phyloP scores from a whole-genome alignment of 129 eudicot genomes.

The Logfia minima region DNA sequence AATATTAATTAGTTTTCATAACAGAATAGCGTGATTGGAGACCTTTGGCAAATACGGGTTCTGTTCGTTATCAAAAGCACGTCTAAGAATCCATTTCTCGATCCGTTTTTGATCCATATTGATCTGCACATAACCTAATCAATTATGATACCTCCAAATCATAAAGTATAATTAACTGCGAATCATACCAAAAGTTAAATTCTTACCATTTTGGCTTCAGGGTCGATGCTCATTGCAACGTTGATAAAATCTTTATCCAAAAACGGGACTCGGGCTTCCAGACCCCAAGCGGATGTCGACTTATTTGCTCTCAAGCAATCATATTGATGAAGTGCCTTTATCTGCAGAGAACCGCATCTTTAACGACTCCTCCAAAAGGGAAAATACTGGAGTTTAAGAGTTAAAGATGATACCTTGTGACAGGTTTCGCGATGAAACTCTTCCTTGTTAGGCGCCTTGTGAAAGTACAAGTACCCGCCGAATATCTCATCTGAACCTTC shows the following conservation, averaged over 20 bases:
- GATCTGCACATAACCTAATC: slow-evolving; percentile 40
- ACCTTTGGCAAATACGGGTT: slow-evolving; percentile 93
- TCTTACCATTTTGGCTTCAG: slow-evolving; percentile 26
- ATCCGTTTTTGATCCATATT: slow-evolving; percentile 57
- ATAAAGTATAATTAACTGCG: background rate
- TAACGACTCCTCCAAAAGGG: background rate
- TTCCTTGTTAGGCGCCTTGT: slow-evolving; percentile 94
- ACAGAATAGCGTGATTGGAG: background rate
- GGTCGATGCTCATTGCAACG: slow-evolving; percentile 91
- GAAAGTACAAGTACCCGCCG: slow-evolving; percentile 91
- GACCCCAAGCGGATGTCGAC: slow-evolving; percentile 98
- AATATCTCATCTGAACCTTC: slow-evolving; percentile 97
- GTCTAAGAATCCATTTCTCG: slow-evolving; percentile 78
- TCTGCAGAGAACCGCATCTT: background rate
- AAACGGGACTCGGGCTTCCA: slow-evolving; percentile 97
- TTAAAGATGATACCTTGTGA: slow-evolving; percentile 46
- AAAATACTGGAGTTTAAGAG: background rate
- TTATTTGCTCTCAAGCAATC: slow-evolving; percentile 96
- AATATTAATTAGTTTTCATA: background rate
- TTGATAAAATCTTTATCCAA: slow-evolving; percentile 88
- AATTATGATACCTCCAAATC: background rate
- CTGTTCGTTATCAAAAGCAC: slow-evolving; percentile 76
- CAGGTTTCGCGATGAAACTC: slow-evolving; percentile 79
- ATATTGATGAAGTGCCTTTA: slow-evolving; percentile 65
- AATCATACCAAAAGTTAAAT: background rate